Conservation (phyloP, 495 filamentous ascomycete species). For the Neurospora cerealis region DNA sequence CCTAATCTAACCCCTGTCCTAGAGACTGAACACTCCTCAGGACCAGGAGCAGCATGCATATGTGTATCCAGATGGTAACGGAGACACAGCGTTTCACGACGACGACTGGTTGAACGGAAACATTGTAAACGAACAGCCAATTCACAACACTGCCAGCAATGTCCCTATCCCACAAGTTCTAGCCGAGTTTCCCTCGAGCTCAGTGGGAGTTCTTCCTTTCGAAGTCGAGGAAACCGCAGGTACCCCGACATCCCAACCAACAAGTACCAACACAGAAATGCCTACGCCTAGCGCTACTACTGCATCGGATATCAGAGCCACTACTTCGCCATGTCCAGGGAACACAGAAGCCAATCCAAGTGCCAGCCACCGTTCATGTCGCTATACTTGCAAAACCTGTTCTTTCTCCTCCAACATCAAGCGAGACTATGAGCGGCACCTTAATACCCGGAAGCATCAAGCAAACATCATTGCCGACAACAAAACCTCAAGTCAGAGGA, state of each 20-base stretch:
- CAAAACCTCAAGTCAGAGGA: no score
- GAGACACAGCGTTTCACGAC: background rate
- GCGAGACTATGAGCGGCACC: background rate
- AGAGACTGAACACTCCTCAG: background rate
- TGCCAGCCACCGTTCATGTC: no score
- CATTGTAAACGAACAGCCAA: background rate
- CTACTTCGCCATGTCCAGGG: no score
- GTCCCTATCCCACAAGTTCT: no score
- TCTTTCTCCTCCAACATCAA: background rate
- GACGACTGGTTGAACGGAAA: background rate
- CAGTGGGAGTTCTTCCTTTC: background rate
- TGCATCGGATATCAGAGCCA: no score
- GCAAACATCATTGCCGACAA: no score
- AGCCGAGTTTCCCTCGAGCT: background rate
- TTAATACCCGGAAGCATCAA: background rate
- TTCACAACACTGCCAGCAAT: background rate
- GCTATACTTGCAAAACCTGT: background rate
- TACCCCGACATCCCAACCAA: no score
- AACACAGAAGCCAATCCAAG: no score
- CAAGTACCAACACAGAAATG: no score
- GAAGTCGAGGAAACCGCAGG: no score
- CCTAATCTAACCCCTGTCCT: no score
- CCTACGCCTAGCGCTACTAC: no score
- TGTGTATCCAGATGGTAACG: background rate
- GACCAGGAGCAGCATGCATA: background rate